Conservation (phyloP, 345 rosid species). For the Pelargonium nanum region DNA sequence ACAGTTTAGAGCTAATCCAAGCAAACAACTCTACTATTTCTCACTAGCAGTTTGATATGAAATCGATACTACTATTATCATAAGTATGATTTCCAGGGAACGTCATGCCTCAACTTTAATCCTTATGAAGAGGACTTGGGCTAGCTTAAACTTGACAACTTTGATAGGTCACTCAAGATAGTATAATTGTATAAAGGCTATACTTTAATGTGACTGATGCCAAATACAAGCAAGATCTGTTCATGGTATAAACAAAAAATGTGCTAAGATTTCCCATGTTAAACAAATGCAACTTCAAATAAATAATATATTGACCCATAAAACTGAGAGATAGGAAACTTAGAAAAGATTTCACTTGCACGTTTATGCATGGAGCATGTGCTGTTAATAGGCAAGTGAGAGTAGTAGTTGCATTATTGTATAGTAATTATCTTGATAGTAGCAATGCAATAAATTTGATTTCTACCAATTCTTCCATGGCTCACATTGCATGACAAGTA, state of each 20-base stretch:
- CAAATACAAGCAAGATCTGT: too few relatives aligned
- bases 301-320: too few relatives aligned
- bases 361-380: neutral
- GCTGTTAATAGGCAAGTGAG: neutral
- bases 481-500: neutral
- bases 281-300: neutral
- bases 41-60: neutral
- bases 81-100: too few relatives aligned
- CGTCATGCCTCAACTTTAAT: too few relatives aligned
- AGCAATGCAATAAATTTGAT: neutral
- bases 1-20: neutral
- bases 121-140: too few relatives aligned
- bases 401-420: neutral
- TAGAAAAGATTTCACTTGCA: neutral
- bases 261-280: too few relatives aligned
- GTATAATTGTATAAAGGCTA: too few relatives aligned
- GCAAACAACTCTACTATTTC: neutral
- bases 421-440: neutral
- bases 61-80: neutral
- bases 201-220: too few relatives aligned
- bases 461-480: neutral
- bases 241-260: too few relatives aligned
- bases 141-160: too few relatives aligned
- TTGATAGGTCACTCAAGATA: too few relatives aligned
- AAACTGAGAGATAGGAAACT: neutral